Evolutionary conservation across 305 asterid species (phyloP).

Genomic region (Fraxinus albicans): DNA sequence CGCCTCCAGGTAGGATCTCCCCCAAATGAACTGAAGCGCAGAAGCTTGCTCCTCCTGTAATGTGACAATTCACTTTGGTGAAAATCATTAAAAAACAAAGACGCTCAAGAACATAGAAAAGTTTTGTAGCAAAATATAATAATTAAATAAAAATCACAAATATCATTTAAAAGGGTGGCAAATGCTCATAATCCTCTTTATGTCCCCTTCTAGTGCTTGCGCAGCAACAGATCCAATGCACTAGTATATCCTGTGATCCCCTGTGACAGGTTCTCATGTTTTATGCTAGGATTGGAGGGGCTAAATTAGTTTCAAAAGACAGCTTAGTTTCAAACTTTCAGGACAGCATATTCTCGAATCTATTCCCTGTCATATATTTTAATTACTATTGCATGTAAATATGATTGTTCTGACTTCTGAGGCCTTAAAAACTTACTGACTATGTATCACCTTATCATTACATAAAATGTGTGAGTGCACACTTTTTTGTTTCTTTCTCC

Average conservation of each 20-base stretch:
- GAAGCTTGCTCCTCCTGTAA: constrained; percentile 73
- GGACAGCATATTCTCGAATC: not conserved
- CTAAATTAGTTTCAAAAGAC: not conserved
- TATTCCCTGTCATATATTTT: not conserved
- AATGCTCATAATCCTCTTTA: not conserved
- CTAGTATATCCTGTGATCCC: not conserved
- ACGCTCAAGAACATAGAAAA: not conserved
- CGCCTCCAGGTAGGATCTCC: constrained; percentile 70
- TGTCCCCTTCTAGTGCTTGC: not conserved
- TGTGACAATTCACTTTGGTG: constrained; percentile 18
- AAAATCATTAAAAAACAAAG: constrained; percentile 2
- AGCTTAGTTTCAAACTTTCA: not conserved
- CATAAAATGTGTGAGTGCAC: not conserved
- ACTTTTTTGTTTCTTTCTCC: not conserved
- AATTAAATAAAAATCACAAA: not conserved
- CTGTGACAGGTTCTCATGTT: not conserved
- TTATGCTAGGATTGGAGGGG: not conserved
- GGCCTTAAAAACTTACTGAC: not conserved
- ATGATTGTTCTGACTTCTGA: not conserved
- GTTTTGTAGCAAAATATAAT: not conserved
- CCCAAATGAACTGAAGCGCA: constrained; percentile 77
- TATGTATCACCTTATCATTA: not conserved
- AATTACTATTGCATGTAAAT: not conserved
- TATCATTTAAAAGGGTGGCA: not conserved
- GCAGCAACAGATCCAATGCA: not conserved